Percentiles rank a stretch among this genome's conserved stretches.
These are phyloP conservation scores for Arabis hirsuta DNA, from an alignment of 345 rosid genomes.

Conservation along the genomic window DNA sequence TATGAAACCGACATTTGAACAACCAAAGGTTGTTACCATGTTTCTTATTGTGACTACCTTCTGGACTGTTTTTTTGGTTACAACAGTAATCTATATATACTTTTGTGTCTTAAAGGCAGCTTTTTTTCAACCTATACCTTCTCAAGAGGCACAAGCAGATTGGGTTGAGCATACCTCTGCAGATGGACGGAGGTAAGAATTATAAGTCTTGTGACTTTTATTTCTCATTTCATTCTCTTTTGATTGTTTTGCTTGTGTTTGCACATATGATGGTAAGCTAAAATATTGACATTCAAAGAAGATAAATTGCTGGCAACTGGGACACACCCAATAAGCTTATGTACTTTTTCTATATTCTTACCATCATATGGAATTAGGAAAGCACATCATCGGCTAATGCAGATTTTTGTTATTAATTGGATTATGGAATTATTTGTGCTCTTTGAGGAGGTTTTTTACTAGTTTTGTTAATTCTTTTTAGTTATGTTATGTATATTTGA, in stretches of 20 bases:
- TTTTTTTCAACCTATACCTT: slow-evolving; percentile 45
- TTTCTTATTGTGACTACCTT: slow-evolving; percentile 19
- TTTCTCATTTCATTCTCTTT: slow-evolving; percentile 15
- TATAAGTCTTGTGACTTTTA: slow-evolving; percentile 4
- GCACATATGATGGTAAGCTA: slow-evolving; percentile 15
- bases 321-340: not conserved
- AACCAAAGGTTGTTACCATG: slow-evolving; percentile 45
- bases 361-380: too few species aligned
- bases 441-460: slow-evolving; percentile 5
- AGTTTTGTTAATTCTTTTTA: not conserved
- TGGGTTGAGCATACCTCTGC: slow-evolving; percentile 90
- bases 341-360: too few species aligned
- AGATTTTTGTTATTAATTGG: too few species aligned
- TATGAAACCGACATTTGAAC: slow-evolving; percentile 53
- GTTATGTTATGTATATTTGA: not conserved
- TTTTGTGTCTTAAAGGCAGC: slow-evolving; percentile 34
- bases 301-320: slow-evolving; percentile 14
- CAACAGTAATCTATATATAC: slow-evolving; percentile 19
- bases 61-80: slow-evolving; percentile 18
- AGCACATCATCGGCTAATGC: too few species aligned
- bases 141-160: slow-evolving; percentile 54
- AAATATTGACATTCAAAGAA: slow-evolving; percentile 17
- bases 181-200: slow-evolving; percentile 77
- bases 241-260: slow-evolving; percentile 15
- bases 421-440: not conserved